Base-by-base conservation (phyloP, 2,329 filamentous ascomycete genomes). In the Blastomyces gilchristii region DNA sequence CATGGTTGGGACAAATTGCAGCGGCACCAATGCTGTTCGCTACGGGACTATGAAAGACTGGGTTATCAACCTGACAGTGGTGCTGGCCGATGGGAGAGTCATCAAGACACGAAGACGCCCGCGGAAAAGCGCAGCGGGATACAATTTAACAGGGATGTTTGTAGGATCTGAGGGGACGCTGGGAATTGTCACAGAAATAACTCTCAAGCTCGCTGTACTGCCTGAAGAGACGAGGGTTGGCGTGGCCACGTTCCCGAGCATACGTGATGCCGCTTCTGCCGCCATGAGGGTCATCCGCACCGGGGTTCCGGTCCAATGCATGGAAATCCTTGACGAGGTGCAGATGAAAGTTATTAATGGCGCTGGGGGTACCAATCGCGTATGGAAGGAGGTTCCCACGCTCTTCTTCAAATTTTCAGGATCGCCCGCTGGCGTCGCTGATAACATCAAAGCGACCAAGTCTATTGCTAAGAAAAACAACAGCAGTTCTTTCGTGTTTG, bases 21-120 rank as follows among this genome's bases (percentile, higher is more conserved):
- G 79, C 61, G 82, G 82, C 0, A 85, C 83, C 0, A 84, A 85
- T 67, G 82, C 83, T 0, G 79, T 83, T 63, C 78, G 86, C 60
- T 90, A 90, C 69, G 87, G 87, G 0, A 89, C 87, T 0, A 90
- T 90, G 87, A 88, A 87, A 67, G 87, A 90, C 66, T 90, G 86
- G 80, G 87, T 90, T 0, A 77, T 90, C 64, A 88, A 86, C 66
- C 72, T 90, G 31, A 90, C 87, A 0, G 86, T 89, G 0, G 87
- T 90, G 0, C 78, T 90, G 52, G 83, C 87, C 0, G 86, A 90
- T 70, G 87, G 87, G 0, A 81, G 80, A 0, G 74, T 87, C 22
- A 85, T 91, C 73, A 89, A 88, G 70, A 90, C 87, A 0, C 78
- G 87, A 12, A 79, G 80, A 47, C 78, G 87, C 3, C 87, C 88